Conservation (phyloP, 2,329 filamentous ascomycete genomes). For the Talaromyces sp. region DNA sequence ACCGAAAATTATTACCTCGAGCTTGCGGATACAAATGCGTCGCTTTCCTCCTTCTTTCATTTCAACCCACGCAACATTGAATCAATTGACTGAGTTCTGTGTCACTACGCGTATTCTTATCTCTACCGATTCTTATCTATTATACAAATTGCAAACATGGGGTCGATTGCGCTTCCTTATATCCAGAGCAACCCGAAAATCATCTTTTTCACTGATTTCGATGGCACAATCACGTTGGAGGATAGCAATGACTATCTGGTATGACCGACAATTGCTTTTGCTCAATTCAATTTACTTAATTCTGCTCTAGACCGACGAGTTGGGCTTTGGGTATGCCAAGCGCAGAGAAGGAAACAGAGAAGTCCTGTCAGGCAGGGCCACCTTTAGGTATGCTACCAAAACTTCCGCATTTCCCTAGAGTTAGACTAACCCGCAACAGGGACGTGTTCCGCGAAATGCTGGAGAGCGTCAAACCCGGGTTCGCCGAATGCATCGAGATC, state of each 20-base stretch:
- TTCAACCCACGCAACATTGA: neutral
- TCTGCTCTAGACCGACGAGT: constrained; percentile 70
- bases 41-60: neutral
- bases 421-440: constrained; percentile 29
- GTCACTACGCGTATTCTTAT: neutral
- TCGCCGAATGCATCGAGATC: constrained; percentile 72
- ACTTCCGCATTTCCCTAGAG: neutral
- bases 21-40: neutral
- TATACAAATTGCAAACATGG: constrained; percentile 20
- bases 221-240: constrained; percentile 83
- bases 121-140: neutral
- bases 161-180: constrained; percentile 31
- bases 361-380: constrained; percentile 65
- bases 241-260: constrained; percentile 67
- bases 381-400: constrained; percentile 57
- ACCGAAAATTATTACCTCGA: neutral
- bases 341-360: constrained; percentile 71
- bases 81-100: neutral
- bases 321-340: constrained; percentile 72
- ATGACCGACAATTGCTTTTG: neutral
- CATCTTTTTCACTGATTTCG: constrained; percentile 99
- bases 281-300: neutral
- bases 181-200: constrained; percentile 65
- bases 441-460: constrained; percentile 91
- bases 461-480: constrained; percentile 76